phyloP scores from a whole-genome alignment of 306 rosid species.

The Inga laurina region DNA sequence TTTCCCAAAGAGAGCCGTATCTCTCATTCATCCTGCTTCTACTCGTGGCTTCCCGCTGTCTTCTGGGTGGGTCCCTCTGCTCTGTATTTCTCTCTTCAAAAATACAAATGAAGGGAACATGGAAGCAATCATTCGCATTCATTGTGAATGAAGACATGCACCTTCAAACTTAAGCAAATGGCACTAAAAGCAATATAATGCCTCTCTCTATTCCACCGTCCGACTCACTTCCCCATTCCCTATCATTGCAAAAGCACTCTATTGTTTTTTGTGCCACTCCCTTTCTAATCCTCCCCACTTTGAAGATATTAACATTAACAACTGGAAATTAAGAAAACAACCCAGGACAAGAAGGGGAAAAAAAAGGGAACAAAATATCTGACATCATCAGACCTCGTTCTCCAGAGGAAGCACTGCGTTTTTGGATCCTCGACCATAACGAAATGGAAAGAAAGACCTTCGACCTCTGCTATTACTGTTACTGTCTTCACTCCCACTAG shows the following conservation, averaged over 20 bases:
- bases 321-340: conserved; percentile 12
- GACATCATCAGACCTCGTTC: conserved; percentile 42
- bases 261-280: background rate
- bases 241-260: conserved; percentile 31
- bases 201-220: conserved; percentile 26
- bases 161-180: conserved; percentile 45
- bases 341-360: background rate
- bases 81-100: conserved; percentile 27
- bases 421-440: conserved; percentile 48
- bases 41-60: conserved; percentile 10
- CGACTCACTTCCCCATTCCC: conserved; percentile 12
- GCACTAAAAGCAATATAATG: conserved; percentile 33
- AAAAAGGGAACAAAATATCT: background rate
- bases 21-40: conserved; percentile 9
- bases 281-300: background rate
- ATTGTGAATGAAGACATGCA: conserved; percentile 34
- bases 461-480: conserved; percentile 44
- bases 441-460: conserved; percentile 66
- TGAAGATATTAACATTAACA: conserved; percentile 28
- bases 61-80: conserved; percentile 29
- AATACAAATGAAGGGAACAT: conserved; percentile 24
- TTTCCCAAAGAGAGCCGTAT: background rate
- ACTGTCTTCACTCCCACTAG: conserved; percentile 46
- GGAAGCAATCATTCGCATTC: conserved; percentile 46
- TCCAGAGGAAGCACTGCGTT: conserved; percentile 50